phyloP scores from a whole-genome alignment of 2,329 filamentous ascomycete species.

The Xylaria sp. region DNA sequence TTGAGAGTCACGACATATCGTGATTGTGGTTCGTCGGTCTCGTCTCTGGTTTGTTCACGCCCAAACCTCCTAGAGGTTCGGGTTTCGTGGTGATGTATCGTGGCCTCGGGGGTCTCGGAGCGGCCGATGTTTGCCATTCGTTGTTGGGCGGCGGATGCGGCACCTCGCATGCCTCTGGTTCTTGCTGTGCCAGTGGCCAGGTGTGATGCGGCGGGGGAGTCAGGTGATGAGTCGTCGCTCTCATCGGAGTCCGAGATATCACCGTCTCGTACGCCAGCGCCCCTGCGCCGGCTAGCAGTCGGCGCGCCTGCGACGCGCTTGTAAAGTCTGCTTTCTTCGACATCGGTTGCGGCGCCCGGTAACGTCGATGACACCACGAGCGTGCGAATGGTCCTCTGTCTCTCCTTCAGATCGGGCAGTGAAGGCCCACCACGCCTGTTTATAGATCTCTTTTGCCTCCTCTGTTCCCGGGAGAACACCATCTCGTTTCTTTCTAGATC shows the following conservation, averaged over 20 bases:
- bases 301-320: constrained; percentile 69
- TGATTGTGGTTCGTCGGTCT: constrained; percentile 73
- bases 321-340: constrained; percentile 86
- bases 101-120: constrained; percentile 86
- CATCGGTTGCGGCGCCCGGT: constrained; percentile 76
- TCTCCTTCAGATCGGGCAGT: constrained; percentile 93
- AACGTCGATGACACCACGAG: constrained; percentile 90
- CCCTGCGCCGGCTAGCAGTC: constrained; percentile 58
- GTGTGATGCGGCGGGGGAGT: constrained; percentile 80
- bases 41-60: constrained; percentile 70
- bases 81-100: constrained; percentile 71
- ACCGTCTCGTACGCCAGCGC: constrained; percentile 59
- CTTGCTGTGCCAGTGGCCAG: constrained; percentile 79
- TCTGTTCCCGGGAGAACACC: constrained; percentile 90
- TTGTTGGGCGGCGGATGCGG: constrained; percentile 82
- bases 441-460: constrained; percentile 91
- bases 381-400: constrained; percentile 89
- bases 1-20: constrained; percentile 72
- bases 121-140: constrained; percentile 81
- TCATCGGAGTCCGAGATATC: constrained; percentile 87
- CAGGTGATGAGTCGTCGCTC: constrained; percentile 82
- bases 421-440: constrained; percentile 91
- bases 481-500: constrained; percentile 90
- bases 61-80: constrained; percentile 65
- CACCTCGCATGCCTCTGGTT: constrained; percentile 86